Percentiles rank a stretch among this genome's conserved stretches.
Conservation (phyloP, 768 basidiomycete species). For the Cystofilobasidium capitatum region DNA sequence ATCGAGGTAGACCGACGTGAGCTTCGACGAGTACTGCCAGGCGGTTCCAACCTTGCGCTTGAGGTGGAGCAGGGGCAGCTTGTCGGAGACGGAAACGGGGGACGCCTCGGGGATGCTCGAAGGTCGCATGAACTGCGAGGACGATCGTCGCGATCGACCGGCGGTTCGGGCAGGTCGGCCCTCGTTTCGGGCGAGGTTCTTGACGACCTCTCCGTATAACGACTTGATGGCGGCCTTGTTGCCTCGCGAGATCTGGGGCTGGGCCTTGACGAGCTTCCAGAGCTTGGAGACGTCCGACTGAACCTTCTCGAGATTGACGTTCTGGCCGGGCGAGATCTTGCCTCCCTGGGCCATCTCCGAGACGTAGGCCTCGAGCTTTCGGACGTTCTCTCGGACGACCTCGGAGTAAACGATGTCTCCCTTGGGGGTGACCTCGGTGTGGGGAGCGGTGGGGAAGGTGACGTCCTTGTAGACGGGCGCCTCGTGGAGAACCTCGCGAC, state of each 20-base stretch:
- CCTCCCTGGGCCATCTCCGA: conserved; percentile 85
- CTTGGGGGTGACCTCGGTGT: conserved; percentile 82
- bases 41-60: conserved; percentile 90
- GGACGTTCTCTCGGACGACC: conserved; percentile 88
- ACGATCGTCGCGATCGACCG: conserved; percentile 72
- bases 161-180: conserved; percentile 55
- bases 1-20: conserved; percentile 82
- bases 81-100: conserved; percentile 45
- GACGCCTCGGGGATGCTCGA: conserved; percentile 58
- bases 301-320: conserved; percentile 92
- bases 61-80: conserved; percentile 85
- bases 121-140: conserved; percentile 93
- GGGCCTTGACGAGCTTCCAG: conserved; percentile 93
- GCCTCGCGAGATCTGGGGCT: conserved; percentile 92
- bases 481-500: conserved; percentile 65
- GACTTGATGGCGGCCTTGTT: conserved; percentile 42
- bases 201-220: conserved; percentile 91
- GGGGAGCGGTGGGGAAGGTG: conserved; percentile 95
- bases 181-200: conserved; percentile 50
- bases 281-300: conserved; percentile 93
- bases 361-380: conserved; percentile 92
- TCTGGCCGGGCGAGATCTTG: conserved; percentile 61
- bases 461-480: conserved; percentile 95
- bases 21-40: conserved; percentile 96
- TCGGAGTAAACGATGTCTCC: conserved; percentile 93